phyloP scores from a whole-genome alignment of 306 rosid genomes.

The Delonix regia region DNA sequence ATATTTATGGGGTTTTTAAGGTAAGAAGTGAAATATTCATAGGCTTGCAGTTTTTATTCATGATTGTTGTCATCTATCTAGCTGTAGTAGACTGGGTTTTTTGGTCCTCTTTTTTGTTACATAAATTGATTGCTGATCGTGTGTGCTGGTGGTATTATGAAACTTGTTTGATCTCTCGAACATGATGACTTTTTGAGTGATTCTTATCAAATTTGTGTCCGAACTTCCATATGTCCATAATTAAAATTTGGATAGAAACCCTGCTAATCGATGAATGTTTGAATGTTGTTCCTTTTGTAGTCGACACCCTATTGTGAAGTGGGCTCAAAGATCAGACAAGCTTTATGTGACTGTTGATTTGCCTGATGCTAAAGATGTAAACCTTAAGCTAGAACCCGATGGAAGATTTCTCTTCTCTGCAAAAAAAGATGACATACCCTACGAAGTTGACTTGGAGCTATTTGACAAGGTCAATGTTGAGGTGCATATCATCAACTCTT shows the following conservation, averaged over 20 bases:
- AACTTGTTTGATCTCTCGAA: background rate
- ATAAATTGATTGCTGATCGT: background rate
- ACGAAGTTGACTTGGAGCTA: slow-evolving; percentile 52
- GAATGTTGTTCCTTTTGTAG: slow-evolving; percentile 28
- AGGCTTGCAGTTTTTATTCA: background rate
- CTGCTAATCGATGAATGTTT: background rate
- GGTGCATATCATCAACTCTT: slow-evolving; percentile 29
- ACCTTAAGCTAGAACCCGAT: slow-evolving; percentile 58
- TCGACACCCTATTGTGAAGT: slow-evolving; percentile 55
- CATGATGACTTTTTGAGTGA: background rate
- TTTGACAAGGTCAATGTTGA: slow-evolving; percentile 50
- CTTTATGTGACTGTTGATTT: slow-evolving; percentile 51
- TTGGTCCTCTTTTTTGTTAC: background rate
- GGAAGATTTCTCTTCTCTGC: slow-evolving; percentile 56
- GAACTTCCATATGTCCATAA: background rate
- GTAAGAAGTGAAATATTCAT: too few species aligned
- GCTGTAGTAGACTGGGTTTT: background rate
- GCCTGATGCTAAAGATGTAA: slow-evolving; percentile 58
- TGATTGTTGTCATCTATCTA: background rate
- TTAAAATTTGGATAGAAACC: background rate
- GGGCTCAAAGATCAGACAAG: slow-evolving; percentile 59
- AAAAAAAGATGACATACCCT: slow-evolving; percentile 42
- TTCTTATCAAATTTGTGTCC: too few species aligned
- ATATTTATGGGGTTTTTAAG: too few species aligned
- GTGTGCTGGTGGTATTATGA: background rate